phyloP scores from a whole-genome alignment of 179 eudicot species.

The Gypsophila paniculata region DNA sequence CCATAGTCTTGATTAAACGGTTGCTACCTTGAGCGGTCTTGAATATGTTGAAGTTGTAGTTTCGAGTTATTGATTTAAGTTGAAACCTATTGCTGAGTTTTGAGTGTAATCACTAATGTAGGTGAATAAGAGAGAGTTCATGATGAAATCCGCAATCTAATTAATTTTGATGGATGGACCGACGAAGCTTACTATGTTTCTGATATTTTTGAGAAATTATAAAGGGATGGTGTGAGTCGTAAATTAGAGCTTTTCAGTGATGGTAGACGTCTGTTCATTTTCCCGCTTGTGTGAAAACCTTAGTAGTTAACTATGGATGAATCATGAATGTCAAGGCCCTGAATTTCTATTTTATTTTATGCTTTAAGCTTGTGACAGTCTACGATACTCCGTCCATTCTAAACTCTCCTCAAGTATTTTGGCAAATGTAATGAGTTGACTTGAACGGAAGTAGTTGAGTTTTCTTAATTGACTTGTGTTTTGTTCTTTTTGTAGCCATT shows the following conservation, averaged over 20 bases:
- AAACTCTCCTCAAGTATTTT: too few species aligned
- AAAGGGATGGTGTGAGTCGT: too few species aligned
- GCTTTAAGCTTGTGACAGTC: not conserved
- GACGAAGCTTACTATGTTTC: not conserved
- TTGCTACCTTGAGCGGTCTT: not conserved
- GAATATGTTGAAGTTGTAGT: not conserved
- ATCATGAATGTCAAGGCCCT: not conserved
- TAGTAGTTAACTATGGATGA: not conserved
- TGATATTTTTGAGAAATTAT: not conserved
- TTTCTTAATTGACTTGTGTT: not conserved
- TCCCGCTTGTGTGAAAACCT: not conserved
- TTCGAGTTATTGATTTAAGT: not conserved
- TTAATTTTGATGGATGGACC: not conserved
- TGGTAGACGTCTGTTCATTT: not conserved
- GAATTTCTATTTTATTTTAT: not conserved
- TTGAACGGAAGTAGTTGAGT: not conserved
- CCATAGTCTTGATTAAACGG: not conserved
- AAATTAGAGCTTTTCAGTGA: slow-evolving; percentile 8
- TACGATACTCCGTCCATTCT: not conserved
- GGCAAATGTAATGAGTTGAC: too few species aligned
- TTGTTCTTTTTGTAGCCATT: slow-evolving; percentile 19
- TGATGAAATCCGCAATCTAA: not conserved
- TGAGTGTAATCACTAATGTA: not conserved
- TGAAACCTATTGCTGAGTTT: not conserved
- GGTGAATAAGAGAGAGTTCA: not conserved